Evolutionary conservation across 345 rosid genomes (phyloP).

Genomic region (Gossypium stocksii): DNA sequence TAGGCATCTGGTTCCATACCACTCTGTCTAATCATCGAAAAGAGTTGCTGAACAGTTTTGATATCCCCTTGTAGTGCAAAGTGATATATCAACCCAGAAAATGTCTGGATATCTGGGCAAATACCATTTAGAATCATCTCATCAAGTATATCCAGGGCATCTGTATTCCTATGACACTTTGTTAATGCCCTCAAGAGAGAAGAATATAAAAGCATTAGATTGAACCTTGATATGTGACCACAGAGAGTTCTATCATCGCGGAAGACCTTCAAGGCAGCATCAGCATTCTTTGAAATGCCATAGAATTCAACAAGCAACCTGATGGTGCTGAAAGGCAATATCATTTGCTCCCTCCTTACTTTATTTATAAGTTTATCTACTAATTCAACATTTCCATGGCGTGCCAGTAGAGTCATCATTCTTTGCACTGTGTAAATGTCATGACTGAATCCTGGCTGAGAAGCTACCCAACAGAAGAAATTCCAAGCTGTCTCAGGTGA

Average conservation of each 20-base stretch:
- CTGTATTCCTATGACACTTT: constrained; percentile 61
- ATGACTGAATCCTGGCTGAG: constrained; percentile 78
- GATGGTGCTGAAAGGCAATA: constrained; percentile 72
- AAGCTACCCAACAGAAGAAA: constrained; percentile 89
- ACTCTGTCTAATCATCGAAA: constrained; percentile 65
- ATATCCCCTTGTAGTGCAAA: constrained; percentile 73
- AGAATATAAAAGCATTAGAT: constrained; percentile 72
- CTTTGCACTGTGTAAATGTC: constrained; percentile 70
- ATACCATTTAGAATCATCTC: constrained; percentile 62
- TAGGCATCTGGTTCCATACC: constrained; percentile 67
- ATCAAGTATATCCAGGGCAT: constrained; percentile 61
- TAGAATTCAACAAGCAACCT: constrained; percentile 70
- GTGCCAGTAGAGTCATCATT: constrained; percentile 72
- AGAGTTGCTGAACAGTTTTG: constrained; percentile 65
- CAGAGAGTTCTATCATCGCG: constrained; percentile 51
- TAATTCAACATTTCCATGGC: constrained; percentile 57
- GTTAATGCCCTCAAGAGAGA: constrained; percentile 71
- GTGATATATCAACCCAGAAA: constrained; percentile 77
- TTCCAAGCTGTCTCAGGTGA: constrained; percentile 76
- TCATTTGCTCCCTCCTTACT: constrained; percentile 60
- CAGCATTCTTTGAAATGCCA: constrained; percentile 79
- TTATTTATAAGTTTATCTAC: constrained; percentile 65
- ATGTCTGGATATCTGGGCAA: constrained; percentile 75
- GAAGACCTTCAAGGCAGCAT: constrained; percentile 79
- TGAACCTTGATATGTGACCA: constrained; percentile 44